Evolutionary conservation across 2,329 filamentous ascomycete species (phyloP).

Genomic region (Zalaria sp.): DNA sequence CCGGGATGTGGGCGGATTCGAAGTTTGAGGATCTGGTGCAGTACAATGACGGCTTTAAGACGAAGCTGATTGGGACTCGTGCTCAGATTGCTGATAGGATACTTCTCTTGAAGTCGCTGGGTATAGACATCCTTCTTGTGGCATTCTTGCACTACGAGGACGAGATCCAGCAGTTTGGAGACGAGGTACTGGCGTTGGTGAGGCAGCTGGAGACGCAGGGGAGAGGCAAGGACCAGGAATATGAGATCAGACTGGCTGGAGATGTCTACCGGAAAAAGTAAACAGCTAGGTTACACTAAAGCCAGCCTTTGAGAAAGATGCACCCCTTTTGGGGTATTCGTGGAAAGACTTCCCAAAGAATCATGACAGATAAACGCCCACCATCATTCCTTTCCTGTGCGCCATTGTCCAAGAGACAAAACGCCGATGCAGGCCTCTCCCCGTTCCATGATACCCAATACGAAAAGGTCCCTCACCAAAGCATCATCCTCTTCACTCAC

Average conservation of each 20-base stretch:
- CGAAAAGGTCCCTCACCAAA: too few species aligned
- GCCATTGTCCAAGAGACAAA: too few species aligned
- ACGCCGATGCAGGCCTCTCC: too few species aligned
- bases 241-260: slow-evolving; percentile 33
- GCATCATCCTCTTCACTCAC: too few species aligned
- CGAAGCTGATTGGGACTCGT: slow-evolving; percentile 38
- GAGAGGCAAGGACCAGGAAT: slow-evolving; percentile 31
- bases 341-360: too few species aligned
- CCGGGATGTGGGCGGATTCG: slow-evolving; percentile 39
- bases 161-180: slow-evolving; percentile 36
- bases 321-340: too few species aligned
- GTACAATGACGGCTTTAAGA: slow-evolving; percentile 44
- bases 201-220: slow-evolving; percentile 33
- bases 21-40: slow-evolving; percentile 40
- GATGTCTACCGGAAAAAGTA: slow-evolving; percentile 27
- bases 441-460: too few species aligned
- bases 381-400: too few species aligned
- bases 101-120: slow-evolving; percentile 31
- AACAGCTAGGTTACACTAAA: too few species aligned
- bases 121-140: slow-evolving; percentile 29
- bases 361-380: too few species aligned
- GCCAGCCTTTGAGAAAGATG: too few species aligned
- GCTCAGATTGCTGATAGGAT: slow-evolving; percentile 38
- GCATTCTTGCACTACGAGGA: slow-evolving; percentile 40
- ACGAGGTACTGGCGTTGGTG: slow-evolving; percentile 32